Conservation (phyloP, 345 rosid species). For the Syzygium aqueum region DNA sequence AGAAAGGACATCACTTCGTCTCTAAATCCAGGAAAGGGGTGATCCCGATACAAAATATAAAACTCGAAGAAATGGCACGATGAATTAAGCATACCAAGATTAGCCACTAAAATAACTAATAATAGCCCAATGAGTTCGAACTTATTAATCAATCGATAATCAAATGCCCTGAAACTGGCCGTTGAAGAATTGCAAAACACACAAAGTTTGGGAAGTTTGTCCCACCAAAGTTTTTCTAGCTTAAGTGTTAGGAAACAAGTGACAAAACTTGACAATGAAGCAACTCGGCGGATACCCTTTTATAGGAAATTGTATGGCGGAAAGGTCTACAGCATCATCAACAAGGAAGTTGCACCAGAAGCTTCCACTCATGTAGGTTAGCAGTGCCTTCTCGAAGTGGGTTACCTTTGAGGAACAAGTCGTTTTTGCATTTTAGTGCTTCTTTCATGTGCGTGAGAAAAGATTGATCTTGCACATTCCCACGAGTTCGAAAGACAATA, state of each 20-base stretch:
- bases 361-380: background rate
- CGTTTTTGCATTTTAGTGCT: background rate
- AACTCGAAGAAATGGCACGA: background rate
- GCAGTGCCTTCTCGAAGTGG: background rate
- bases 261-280: background rate
- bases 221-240: background rate
- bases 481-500: background rate
- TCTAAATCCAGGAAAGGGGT: background rate
- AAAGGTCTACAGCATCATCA: background rate
- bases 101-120: background rate
- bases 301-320: background rate
- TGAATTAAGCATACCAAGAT: background rate
- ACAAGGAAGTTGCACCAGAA: background rate
- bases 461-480: background rate
- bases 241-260: background rate
- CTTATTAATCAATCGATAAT: background rate
- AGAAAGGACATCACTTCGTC: background rate
- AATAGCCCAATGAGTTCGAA: background rate
- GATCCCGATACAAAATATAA: background rate
- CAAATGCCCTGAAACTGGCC: background rate
- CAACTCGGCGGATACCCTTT: background rate
- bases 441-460: background rate
- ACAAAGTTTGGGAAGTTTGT: background rate
- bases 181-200: background rate
- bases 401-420: background rate